A percentile compares a stretch with the other conserved stretches of the same genome.
Conservation (phyloP, 1,139 yeast species). For the Ogataea hybrid region DNA sequence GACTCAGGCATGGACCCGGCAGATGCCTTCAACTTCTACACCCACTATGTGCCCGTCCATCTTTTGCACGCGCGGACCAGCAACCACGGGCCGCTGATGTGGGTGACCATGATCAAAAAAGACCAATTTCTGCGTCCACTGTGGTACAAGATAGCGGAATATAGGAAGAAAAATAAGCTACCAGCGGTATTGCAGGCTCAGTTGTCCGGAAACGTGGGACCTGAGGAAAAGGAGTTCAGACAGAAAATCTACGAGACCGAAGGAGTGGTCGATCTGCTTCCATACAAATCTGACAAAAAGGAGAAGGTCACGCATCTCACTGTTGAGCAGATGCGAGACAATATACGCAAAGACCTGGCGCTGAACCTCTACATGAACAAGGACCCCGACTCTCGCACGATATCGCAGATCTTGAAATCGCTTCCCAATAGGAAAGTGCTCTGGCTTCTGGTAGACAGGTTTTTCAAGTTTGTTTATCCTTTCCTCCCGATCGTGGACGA, state of each 20-base stretch:
- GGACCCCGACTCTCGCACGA: constrained; percentile 31
- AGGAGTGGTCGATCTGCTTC: constrained; percentile 34
- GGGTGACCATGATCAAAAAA: constrained; percentile 45
- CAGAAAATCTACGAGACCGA: constrained; percentile 34
- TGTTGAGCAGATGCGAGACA: neutral
- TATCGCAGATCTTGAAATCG: constrained; percentile 38
- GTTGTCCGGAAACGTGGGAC: constrained; percentile 10
- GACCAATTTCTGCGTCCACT: constrained; percentile 44
- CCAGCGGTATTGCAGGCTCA: constrained; percentile 9
- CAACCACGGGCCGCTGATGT: constrained; percentile 49
- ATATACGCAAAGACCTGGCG: constrained; percentile 2
- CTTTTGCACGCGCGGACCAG: constrained; percentile 38
- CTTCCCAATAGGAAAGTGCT: constrained; percentile 44
- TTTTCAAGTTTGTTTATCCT: constrained; percentile 44
- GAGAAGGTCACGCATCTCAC: neutral
- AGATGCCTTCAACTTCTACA: constrained; percentile 40
- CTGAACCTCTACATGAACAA: constrained; percentile 7
- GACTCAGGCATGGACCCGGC: constrained; percentile 16
- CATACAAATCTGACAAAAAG: constrained; percentile 16
- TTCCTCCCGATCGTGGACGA: constrained; percentile 50
- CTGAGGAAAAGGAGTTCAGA: constrained; percentile 30
- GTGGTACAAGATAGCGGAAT: constrained; percentile 30
- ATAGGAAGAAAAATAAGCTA: constrained; percentile 30
- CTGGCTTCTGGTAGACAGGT: constrained; percentile 47
- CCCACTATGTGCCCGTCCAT: constrained; percentile 42